Conservation (phyloP, 495 filamentous ascomycete genomes). For the Neurospora sublineolata region DNA sequence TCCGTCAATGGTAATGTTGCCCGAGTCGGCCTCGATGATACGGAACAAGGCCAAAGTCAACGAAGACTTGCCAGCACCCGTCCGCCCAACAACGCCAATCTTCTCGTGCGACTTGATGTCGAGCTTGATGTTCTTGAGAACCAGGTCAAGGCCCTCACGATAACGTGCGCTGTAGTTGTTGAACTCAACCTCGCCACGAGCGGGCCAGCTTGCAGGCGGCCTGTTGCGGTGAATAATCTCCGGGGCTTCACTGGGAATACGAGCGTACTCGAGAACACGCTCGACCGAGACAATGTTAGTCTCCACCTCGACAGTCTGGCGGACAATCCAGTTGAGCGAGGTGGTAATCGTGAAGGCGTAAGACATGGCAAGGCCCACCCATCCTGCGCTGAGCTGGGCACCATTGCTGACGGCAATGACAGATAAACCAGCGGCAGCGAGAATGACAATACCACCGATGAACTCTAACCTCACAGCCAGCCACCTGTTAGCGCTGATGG, state of each 20-base stretch:
- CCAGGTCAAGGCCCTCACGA: constrained; percentile 74
- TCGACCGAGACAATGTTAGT: constrained; percentile 99
- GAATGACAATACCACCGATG: constrained; percentile 88
- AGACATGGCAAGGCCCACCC: constrained; percentile 91
- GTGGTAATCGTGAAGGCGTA: constrained; percentile 95
- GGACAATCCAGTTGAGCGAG: constrained; percentile 99
- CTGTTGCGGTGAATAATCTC: constrained; percentile 83
- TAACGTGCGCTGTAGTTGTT: constrained; percentile 90
- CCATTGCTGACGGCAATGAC: constrained; percentile 69
- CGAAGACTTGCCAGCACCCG: constrained; percentile 93
- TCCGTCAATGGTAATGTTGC: constrained; percentile 77
- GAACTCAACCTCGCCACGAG: constrained; percentile 81
- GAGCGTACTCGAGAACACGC: constrained; percentile 91
- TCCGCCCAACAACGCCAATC: constrained; percentile 93
- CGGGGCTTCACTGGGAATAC: constrained; percentile 85
- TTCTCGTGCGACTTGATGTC: constrained; percentile 94
- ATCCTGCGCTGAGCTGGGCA: constrained; percentile 55
- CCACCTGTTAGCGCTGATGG: constrained; percentile 93
- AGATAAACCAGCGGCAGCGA: constrained; percentile 72
- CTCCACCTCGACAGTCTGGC: constrained; percentile 97
- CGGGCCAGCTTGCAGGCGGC: constrained; percentile 84
- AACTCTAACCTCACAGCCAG: constrained; percentile 92
- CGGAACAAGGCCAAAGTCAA: constrained; percentile 89
- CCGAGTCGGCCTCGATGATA: constrained; percentile 77
- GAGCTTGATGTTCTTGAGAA: constrained; percentile 83